These are phyloP conservation scores for Ceratobasidium papillatum DNA, from an alignment of 1,284 basidiomycete species.

Conservation along the genomic window DNA sequence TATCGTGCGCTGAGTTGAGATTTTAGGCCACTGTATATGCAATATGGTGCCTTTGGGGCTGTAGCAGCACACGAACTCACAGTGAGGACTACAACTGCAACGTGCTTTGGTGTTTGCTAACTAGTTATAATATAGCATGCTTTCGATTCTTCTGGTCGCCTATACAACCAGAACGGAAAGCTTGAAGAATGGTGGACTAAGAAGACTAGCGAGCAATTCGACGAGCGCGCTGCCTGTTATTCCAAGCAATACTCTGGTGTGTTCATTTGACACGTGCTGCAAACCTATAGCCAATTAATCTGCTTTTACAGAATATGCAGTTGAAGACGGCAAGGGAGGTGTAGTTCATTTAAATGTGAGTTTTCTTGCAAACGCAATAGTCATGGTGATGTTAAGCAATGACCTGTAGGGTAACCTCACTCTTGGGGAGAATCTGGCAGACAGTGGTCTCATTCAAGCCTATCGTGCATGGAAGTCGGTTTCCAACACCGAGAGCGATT, in stretches of 20 bases:
- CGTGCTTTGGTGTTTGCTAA: not conserved
- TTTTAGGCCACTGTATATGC: constrained; percentile 82
- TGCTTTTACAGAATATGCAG: constrained; percentile 70
- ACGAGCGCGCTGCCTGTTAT: constrained; percentile 86
- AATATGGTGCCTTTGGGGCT: constrained; percentile 90
- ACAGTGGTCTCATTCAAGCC: constrained; percentile 84
- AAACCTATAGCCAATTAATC: not conserved
- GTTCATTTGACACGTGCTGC: constrained; percentile 44
- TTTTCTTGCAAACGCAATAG: not conserved
- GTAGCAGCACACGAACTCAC: constrained; percentile 91
- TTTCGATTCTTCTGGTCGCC: constrained; percentile 89
- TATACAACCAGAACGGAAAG: constrained; percentile 82
- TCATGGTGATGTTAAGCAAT: not conserved
- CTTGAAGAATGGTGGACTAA: constrained; percentile 91
- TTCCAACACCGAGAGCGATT: constrained; percentile 65
- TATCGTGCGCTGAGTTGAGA: constrained; percentile 32
- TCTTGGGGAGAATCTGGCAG: constrained; percentile 90
- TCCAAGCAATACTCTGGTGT: constrained; percentile 84
- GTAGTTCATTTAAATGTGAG: constrained; percentile 79
- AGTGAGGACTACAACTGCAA: constrained; percentile 54
- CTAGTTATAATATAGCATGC: constrained; percentile 70
- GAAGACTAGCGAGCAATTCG: constrained; percentile 83
- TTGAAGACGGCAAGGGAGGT: constrained; percentile 86
- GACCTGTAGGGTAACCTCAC: constrained; percentile 72
- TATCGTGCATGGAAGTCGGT: constrained; percentile 88